Base-by-base conservation (phyloP, 1,284 basidiomycete species). In the Ceratobasidium sp. region DNA sequence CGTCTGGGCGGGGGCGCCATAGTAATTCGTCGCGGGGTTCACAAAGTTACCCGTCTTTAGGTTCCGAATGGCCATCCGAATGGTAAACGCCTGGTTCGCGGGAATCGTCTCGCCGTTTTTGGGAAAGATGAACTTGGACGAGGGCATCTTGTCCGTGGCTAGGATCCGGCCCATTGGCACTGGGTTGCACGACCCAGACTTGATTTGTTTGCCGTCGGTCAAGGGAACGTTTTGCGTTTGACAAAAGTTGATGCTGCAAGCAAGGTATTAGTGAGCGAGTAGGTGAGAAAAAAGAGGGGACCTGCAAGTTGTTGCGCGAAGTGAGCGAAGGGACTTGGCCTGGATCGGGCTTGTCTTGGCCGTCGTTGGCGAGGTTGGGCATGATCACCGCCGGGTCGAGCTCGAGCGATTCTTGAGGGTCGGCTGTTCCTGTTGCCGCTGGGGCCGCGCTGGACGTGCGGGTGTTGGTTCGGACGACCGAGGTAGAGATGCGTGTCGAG, bases 1-100 rank as follows among this genome's bases (percentile, higher is more conserved):
- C 31, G 88, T 77, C 72, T 85, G 83, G 76, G 90, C 87, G 43
- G 88, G 90, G 27, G 86, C 90, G 60, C 85, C 78, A 74, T 87
- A 89, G 80, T 87, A 90, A 77, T 83, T 87, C 58, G 78, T 75
- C 67, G 86, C 76, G 0, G 87, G 84, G 75, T 86, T 87, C 69
- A 83, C 84, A 77, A 90, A 88, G 80, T 80, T 81, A 71, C 89
- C 86, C 34, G 86, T 85, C 71, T 80, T 77, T 77, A 90, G 78
- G 74, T 86, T 84, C 64, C 79, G 77, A 70, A 88, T 83, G 50
- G 80, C 80, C 80, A 90, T 82, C 62, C 75, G 73, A 75, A 90
- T 83, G 13, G 83, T 87, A 78, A 91, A 89, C 17, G 80, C 75
- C 73, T 78, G 73, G 77, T 87, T 81, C 27, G 86, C 82, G 27